A percentile compares a stretch with the other conserved stretches of the same genome.
Conservation (phyloP, 768 basidiomycete genomes). For the Zangia roseola region DNA sequence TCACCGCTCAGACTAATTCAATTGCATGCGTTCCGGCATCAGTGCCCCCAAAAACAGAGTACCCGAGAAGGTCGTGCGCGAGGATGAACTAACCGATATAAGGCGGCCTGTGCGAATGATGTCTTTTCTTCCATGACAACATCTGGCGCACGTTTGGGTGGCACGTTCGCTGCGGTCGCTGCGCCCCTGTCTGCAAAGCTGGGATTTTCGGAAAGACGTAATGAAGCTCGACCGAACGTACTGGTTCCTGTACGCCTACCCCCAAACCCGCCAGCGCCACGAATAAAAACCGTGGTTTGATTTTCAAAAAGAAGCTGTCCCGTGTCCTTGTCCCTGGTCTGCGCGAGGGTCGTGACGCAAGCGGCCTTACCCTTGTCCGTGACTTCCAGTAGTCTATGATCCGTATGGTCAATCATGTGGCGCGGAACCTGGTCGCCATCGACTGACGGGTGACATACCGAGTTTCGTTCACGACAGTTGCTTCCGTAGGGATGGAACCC, state of each 20-base stretch:
- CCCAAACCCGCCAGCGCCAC: slow-evolving; percentile 94
- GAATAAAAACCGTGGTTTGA: slow-evolving; percentile 87
- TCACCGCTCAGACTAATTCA: slow-evolving; percentile 79
- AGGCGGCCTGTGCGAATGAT: slow-evolving; percentile 72
- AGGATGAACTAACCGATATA: slow-evolving; percentile 71
- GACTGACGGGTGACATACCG: slow-evolving; percentile 39
- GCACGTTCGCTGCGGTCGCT: slow-evolving; percentile 76
- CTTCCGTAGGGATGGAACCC: slow-evolving; percentile 82
- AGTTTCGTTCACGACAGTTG: slow-evolving; percentile 70
- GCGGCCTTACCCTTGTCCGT: slow-evolving; percentile 94
- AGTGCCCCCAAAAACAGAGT: slow-evolving; percentile 1
- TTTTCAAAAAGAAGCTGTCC: slow-evolving; percentile 89
- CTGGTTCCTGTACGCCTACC: slow-evolving; percentile 84
- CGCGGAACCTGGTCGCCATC: not conserved
- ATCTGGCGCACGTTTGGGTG: slow-evolving; percentile 84
- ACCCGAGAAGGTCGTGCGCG: not conserved
- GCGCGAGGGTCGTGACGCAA: slow-evolving; percentile 74
- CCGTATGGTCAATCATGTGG: slow-evolving; percentile 3
- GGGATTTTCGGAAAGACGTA: not conserved
- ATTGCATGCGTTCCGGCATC: not conserved
- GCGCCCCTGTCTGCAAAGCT: slow-evolving; percentile 74
- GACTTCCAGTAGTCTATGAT: slow-evolving; percentile 68
- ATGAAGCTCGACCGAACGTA: slow-evolving; percentile 33
- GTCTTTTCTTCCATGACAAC: slow-evolving; percentile 90
- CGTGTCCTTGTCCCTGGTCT: slow-evolving; percentile 76